Base-by-base conservation (phyloP, 192 early-diverging fungal species). In the Coemansia sp. region DNA sequence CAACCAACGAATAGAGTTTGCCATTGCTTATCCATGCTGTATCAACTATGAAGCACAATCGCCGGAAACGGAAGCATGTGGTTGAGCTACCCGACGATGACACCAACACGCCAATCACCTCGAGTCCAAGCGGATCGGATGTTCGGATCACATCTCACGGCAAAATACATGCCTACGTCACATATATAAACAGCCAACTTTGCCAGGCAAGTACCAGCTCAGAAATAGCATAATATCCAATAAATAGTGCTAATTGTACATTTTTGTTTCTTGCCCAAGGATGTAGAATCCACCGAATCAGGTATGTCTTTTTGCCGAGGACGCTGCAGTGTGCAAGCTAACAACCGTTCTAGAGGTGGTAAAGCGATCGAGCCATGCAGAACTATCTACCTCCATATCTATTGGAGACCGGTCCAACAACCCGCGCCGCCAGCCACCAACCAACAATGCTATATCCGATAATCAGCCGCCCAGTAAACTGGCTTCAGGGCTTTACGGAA, bases 131-230 rank as follows among this genome's bases (percentile, higher is more conserved):
- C 24, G 25, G 37, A 27, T 32, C 47, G 9, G 68, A 68, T 38
- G 47, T 75, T 59, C 72, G 69, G 69, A 75, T 81, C 70, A 81
- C 67, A 15, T 63, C 57, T 10, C 69, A 75, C 19, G 78, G 78
- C 62, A 81, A 75, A 38, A 81, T 75, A 22, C 38, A 43, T 19
- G 39, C 14, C 22, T 81, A 81, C 12, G 72, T 55, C 15, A 43
- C 52, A 4, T 65, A 62, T 39, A 66, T 81, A 10, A 59, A 47
- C 49, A 32, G n/a, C 3, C 21, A 17, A 8, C 10, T 80, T 2
- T 12, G 38, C 24, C 39, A 63, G 59, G 74, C 37, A 55, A 51
- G 57, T 24, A 22, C 41, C 41, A 43, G 41, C 41, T 4, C 41
- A 11, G 14, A 43, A 11, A n/a, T 15, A 15, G 39, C 12, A 12